Evolutionary conservation across 805 yeast species (phyloP), one percentile per base, ranked within the genome.

Genomic region (Barnettozyma siamensis): DNA sequence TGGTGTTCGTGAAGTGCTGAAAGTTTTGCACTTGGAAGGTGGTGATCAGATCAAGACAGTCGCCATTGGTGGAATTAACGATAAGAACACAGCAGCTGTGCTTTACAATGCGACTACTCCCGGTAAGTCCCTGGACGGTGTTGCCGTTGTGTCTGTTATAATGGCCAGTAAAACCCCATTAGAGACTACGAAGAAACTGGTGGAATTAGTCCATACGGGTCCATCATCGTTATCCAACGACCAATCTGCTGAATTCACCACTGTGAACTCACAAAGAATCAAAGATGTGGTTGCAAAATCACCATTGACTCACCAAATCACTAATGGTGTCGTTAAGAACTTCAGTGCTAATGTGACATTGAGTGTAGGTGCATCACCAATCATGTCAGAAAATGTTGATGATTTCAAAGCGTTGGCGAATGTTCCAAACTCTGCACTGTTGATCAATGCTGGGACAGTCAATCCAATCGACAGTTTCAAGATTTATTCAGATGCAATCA

Each of bases 291-390:
- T 52, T 4, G 3, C 5, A 8, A 48, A 49, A 0, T 63, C 66
- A 5, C 94, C 95, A 0, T 60, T 88, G 49, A 80, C 87, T 7
- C 96, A 89, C 55, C 95, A 88, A 53, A 81, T 89, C 44, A 88
- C 96, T 17, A 88, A 88, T 55, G 74, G 72, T 42, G 96, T 89
- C n/a, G 96, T 85, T 21, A 85, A 85, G 55, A 84, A 86, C 58
- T 78, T 86, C 56, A 82, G 88, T 43, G 96, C 97, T 6, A 88
- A 88, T 55, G 85, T 86, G 7, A 77, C 93, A 0, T 65, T 89
- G 42, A 88, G 96, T 0, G 63, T 83, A 16, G 94, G 95, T 5
- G 93, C 83, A 0, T 80, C 94, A 2, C 96, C 97, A 2, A 78
- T 85, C 16, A 88, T 88, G 96, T 80, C 93, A 16, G 94, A 86